These are phyloP conservation scores for Schizopora paradoxa DNA, from an alignment of 1,284 basidiomycete genomes.

Conservation along the genomic window DNA sequence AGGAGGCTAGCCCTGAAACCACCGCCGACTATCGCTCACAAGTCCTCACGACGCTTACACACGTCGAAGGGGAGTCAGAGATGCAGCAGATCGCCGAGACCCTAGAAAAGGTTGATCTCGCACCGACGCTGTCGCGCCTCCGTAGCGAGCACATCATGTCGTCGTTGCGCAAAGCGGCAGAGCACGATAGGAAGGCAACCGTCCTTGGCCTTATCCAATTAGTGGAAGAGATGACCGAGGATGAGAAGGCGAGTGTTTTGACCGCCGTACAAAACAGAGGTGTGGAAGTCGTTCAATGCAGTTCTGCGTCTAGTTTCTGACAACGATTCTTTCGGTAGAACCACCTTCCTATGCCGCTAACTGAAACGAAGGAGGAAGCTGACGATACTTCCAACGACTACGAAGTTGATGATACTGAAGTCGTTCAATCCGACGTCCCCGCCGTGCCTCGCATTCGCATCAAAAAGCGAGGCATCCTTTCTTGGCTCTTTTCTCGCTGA, in stretches of 20 bases:
- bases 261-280: conserved; percentile 50
- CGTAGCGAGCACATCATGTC: conserved; percentile 60
- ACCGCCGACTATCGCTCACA: conserved; percentile 54
- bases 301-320: neutral
- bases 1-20: conserved; percentile 58
- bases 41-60: conserved; percentile 54
- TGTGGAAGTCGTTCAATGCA: neutral
- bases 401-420: too few species aligned
- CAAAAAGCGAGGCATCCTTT: too few species aligned
- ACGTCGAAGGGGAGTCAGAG: conserved; percentile 45
- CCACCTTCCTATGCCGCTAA: conserved; percentile 5
- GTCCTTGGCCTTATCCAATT: conserved; percentile 63
- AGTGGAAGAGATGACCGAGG: conserved; percentile 64
- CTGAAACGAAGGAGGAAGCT: too few species aligned
- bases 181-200: conserved; percentile 65
- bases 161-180: conserved; percentile 54
- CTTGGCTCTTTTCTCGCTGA: too few species aligned
- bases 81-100: conserved; percentile 53
- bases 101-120: conserved; percentile 64
- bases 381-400: too few species aligned
- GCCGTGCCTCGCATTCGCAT: too few species aligned
- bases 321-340: conserved; percentile 1
- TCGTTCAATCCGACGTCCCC: too few species aligned
- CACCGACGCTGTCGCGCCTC: conserved; percentile 52
- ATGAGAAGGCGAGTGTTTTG: conserved; percentile 63